A percentile compares a stretch with the other conserved stretches of the same genome.
phyloP scores from a whole-genome alignment of 1,139 yeast genomes.

The Candida pseudoviswanathii region DNA sequence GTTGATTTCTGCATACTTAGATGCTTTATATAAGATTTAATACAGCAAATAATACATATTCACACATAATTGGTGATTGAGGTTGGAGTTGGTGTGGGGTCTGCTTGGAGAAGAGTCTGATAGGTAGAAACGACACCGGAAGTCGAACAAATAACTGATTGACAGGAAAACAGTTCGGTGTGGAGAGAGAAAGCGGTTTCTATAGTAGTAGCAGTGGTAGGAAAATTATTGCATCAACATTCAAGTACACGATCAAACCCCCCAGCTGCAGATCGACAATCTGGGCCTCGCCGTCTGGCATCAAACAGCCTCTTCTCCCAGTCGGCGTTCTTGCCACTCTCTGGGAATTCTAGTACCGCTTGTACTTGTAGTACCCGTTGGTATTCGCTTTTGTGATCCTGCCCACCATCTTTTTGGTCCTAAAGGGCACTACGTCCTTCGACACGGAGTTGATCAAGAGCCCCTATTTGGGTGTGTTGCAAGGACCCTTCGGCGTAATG shows the following conservation, averaged over 20 bases:
- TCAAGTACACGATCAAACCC: no score
- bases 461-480: constrained; percentile 45
- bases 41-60: background rate
- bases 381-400: constrained; percentile 46
- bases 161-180: background rate
- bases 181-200: background rate
- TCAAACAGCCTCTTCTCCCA: no score
- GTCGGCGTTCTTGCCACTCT: no score
- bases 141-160: no score
- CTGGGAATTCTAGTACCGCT: constrained; percentile 42
- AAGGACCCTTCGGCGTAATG: constrained; percentile 62
- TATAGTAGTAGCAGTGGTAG: no score
- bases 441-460: constrained; percentile 44
- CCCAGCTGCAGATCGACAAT: no score
- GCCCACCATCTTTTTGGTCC: constrained; percentile 42
- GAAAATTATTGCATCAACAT: no score
- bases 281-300: no score
- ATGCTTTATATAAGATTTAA: constrained; percentile 63
- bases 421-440: constrained; percentile 44
- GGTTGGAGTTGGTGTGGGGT: background rate
- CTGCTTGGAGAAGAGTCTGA: background rate
- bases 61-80: background rate
- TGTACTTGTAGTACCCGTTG: constrained; percentile 44
- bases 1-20: constrained; percentile 77
- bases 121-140: no score